Conservation (phyloP, 2,329 filamentous ascomycete genomes). For the Exserohilum turcica region DNA sequence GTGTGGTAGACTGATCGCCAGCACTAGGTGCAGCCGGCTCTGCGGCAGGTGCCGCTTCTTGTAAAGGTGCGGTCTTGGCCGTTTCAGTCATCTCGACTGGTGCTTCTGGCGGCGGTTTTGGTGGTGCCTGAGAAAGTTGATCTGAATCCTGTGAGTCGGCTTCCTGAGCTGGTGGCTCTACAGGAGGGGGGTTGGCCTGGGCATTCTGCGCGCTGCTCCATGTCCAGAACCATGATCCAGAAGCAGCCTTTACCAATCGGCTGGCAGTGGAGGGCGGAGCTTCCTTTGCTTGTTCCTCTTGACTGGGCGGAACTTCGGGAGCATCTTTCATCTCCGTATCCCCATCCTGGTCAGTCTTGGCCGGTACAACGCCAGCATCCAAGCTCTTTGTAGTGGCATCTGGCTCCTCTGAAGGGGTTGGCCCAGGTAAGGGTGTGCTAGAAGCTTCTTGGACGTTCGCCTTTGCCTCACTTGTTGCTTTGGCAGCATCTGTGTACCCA, state of each 20-base stretch:
- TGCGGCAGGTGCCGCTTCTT: constrained; percentile 5
- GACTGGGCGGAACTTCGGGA: constrained; percentile 2
- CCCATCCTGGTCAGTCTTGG: constrained; percentile 7
- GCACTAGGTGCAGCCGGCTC: constrained; percentile 18
- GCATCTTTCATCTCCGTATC: constrained; percentile 31
- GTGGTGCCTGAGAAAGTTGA: constrained; percentile 10
- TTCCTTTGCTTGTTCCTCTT: constrained; percentile 26
- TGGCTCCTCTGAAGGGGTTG: constrained; percentile 44
- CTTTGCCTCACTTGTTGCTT: constrained; percentile 34
- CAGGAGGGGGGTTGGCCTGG: constrained; percentile 31
- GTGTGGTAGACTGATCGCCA: constrained; percentile 8
- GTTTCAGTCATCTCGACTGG: not conserved
- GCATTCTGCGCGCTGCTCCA: constrained; percentile 57
- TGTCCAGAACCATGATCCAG: constrained; percentile 55
- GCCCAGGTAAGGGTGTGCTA: constrained; percentile 49
- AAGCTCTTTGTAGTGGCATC: constrained; percentile 35
- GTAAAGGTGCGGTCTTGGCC: constrained; percentile 3
- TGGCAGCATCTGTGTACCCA: constrained; percentile 50
- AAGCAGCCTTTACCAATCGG: constrained; percentile 23
- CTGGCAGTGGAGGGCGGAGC: constrained; percentile 12
- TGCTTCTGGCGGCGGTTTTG: not conserved
- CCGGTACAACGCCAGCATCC: constrained; percentile 9
- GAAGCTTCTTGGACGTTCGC: constrained; percentile 45
- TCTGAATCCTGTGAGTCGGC: constrained; percentile 13
- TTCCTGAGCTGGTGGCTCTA: constrained; percentile 14